phyloP scores from a whole-genome alignment of 2,329 filamentous ascomycete genomes.

The Orbilia quercus region DNA sequence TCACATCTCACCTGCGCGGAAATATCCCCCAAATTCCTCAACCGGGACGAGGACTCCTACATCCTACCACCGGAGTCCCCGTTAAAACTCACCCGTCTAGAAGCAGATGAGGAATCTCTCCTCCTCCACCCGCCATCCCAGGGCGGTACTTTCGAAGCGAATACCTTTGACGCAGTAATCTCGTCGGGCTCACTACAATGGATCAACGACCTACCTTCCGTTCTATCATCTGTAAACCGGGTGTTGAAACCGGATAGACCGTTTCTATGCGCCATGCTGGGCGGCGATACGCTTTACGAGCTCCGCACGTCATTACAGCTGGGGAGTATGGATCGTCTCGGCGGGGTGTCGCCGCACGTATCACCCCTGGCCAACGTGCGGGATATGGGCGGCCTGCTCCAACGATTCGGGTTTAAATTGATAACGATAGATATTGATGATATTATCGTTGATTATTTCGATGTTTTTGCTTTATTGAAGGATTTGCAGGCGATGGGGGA shows the following conservation, averaged over 20 bases:
- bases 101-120: conserved; percentile 75
- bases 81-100: conserved; percentile 75
- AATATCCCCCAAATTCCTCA: conserved; percentile 79
- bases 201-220: conserved; percentile 93
- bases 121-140: conserved; percentile 63
- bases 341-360: conserved; percentile 90
- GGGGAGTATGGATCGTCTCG: conserved; percentile 86
- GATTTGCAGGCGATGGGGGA: conserved; percentile 98
- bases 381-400: conserved; percentile 87
- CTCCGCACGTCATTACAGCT: conserved; percentile 92
- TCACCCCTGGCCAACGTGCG: conserved; percentile 91
- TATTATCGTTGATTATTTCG: conserved; percentile 92
- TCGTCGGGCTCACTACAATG: conserved; percentile 92
- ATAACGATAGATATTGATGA: conserved; percentile 97
- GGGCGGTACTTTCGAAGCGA: conserved; percentile 73
- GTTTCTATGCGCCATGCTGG: conserved; percentile 95
- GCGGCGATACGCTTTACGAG: conserved; percentile 93
- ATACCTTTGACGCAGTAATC: conserved; percentile 87
- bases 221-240: conserved; percentile 84
- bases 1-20: conserved; percentile 82
- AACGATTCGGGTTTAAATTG: conserved; percentile 91
- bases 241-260: conserved; percentile 89
- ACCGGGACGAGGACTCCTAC: conserved; percentile 72
- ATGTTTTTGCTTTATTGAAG: conserved; percentile 88
- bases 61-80: conserved; percentile 76